A percentile compares a stretch with the other conserved stretches of the same genome.
phyloP scores from a whole-genome alignment of 768 basidiomycete genomes.

The Kwoniella sp. region DNA sequence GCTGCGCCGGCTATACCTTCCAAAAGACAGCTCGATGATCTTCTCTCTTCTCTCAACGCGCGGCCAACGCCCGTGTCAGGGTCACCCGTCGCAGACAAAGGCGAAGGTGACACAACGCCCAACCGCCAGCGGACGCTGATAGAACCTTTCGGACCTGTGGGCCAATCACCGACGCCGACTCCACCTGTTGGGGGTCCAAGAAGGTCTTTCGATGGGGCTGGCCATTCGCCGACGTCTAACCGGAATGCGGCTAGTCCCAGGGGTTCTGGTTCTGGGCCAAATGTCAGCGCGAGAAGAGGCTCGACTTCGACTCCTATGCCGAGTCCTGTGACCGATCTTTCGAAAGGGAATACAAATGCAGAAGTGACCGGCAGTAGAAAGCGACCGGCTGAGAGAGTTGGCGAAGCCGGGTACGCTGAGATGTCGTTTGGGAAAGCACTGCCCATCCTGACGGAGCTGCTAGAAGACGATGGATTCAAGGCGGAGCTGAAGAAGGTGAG shows the following conservation, averaged over 20 bases:
- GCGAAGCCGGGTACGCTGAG: constrained; percentile 21
- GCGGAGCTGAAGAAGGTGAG: constrained; percentile 41
- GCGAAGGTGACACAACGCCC: background rate
- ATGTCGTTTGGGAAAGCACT: constrained; percentile 42
- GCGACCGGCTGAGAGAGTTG: constrained; percentile 12
- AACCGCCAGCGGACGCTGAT: constrained; percentile 17
- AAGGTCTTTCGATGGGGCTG: background rate
- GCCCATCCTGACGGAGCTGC: constrained; percentile 34
- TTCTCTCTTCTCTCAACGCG: constrained; percentile 39
- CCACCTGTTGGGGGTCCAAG: background rate
- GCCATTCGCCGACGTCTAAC: background rate
- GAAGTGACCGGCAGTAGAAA: background rate
- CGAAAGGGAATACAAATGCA: background rate
- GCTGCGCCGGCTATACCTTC: constrained; percentile 24
- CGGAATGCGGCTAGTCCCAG: background rate
- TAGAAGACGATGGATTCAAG: constrained; percentile 41
- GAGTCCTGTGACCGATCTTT: too few relatives aligned
- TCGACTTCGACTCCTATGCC: background rate
- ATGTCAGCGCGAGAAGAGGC: background rate
- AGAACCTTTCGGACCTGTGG: constrained; percentile 40
- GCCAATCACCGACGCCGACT: background rate
- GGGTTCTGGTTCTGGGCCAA: background rate
- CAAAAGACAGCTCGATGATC: constrained; percentile 42
- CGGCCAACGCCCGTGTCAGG: constrained; percentile 10
- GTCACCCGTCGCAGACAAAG: background rate